Base-by-base conservation (phyloP, 73 alveolate species). In the Paramecium octaurelia region DNA sequence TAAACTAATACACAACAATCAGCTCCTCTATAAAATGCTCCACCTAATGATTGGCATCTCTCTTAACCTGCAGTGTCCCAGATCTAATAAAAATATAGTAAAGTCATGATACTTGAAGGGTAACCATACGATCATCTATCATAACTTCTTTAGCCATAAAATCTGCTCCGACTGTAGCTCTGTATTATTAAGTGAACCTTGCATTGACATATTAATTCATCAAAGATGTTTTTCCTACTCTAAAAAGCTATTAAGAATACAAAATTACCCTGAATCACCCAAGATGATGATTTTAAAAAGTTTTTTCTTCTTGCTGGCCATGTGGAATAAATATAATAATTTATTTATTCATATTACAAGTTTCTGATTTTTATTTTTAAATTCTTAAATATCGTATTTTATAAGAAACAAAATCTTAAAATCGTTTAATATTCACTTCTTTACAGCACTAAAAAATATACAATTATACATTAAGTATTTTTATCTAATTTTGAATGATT, bases 21-120 rank as follows among this genome's bases (percentile, higher is more conserved):
- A 23, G 99, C 99, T 46, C 99, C 99, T 89, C 99, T 95, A 88
- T 99, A 99, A 95, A 98, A 99, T 8, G 99, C 98, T 38, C 97
- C 99, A 40, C 99, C 99, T 73, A 97, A 93, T 68, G 96, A 57
- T 88, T 95, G 95, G 94, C 95, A 98, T 87, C 98, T 91, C 21
- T 93, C 97, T 71, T 86, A 88, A 4, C 96, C 96, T 43, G 96
- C 96, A 57, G 96, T 93, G 60, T 93, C 96, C 96, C 96, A 93
- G 70, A 93, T 93, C 92, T 93, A 89, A 21, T 77, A 93, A 96
- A 59, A 94, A 90, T 38, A 11, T 97, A 92, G 59, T 91, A 97
- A 96, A 96, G 35, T 54, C 24, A 54, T 3, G n/a, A 18, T 92
- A 92, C 95, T 94, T 97, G 97, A 88, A 97, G 92, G 36, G 99